Evolutionary conservation across 495 filamentous ascomycete species (phyloP).

Genomic region (Haplographium delicatum): DNA sequence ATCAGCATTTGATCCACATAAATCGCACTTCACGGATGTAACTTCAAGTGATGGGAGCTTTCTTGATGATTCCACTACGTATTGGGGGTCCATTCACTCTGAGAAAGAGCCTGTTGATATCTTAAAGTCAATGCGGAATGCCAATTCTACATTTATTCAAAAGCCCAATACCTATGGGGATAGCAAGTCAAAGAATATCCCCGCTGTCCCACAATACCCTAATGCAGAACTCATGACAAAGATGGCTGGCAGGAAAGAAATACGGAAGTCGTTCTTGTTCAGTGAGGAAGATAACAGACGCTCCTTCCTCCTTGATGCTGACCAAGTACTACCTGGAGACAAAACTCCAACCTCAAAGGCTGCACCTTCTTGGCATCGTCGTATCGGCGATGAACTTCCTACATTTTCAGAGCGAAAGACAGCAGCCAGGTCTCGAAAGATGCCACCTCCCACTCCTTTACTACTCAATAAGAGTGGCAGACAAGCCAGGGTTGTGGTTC

Average conservation of each 20-base stretch:
- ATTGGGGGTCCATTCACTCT: slow-evolving; percentile 23
- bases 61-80: slow-evolving; percentile 12
- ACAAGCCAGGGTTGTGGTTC: slow-evolving; percentile 23
- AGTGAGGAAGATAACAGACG: slow-evolving; percentile 1
- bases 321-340: slow-evolving; percentile 15
- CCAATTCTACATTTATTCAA: slow-evolving; percentile 17
- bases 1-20: slow-evolving; percentile 25
- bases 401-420: slow-evolving; percentile 43
- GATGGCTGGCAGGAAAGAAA: slow-evolving; percentile 31
- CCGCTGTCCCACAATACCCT: background rate
- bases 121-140: slow-evolving; percentile 11
- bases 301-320: slow-evolving; percentile 19
- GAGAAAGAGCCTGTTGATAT: slow-evolving; percentile 15
- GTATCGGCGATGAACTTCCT: slow-evolving; percentile 47
- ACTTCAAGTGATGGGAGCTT: slow-evolving; percentile 10
- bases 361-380: slow-evolving; percentile 38
- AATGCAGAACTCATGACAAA: slow-evolving; percentile 23
- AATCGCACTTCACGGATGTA: slow-evolving; percentile 13
- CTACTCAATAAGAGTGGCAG: slow-evolving; percentile 34
- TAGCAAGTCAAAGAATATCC: background rate
- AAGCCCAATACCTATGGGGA: background rate
- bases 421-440: slow-evolving; percentile 26
- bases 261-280: slow-evolving; percentile 1
- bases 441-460: slow-evolving; percentile 45
- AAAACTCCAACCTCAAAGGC: slow-evolving; percentile 6